These are phyloP conservation scores for Sporopachydermia lactativora DNA, from an alignment of 805 yeast species.

Conservation along the genomic window DNA sequence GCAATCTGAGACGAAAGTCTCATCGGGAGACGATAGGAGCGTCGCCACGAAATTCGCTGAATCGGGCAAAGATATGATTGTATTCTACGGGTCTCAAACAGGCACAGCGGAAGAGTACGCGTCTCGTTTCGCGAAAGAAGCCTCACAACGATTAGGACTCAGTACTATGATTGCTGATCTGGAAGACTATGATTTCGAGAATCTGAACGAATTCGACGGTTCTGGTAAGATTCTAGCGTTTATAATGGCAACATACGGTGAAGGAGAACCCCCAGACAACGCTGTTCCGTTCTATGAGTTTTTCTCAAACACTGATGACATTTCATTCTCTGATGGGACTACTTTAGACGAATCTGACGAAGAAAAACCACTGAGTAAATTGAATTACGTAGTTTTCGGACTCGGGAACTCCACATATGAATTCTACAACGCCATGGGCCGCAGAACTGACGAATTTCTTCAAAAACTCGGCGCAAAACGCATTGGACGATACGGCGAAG, in stretches of 20 bases:
- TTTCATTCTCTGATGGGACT: constrained; percentile 27
- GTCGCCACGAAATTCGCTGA: constrained; percentile 26
- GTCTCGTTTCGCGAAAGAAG: constrained; percentile 77
- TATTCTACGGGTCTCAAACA: constrained; percentile 90
- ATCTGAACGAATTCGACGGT: constrained; percentile 43
- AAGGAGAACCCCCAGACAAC: constrained; percentile 96
- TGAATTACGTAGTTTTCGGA: constrained; percentile 72
- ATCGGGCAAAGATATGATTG: constrained; percentile 60
- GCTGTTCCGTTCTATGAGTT: constrained; percentile 68
- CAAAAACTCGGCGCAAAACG: constrained; percentile 55
- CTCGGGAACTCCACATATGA: constrained; percentile 93
- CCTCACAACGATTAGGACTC: constrained; percentile 67
- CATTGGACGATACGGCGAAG: constrained; percentile 72
- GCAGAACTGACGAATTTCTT: constrained; percentile 34
- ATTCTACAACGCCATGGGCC: constrained; percentile 71
- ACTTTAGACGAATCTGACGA: constrained; percentile 11
- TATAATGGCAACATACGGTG: constrained; percentile 90
- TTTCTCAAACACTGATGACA: constrained; percentile 40
- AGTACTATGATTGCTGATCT: constrained; percentile 77
- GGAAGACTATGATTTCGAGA: constrained; percentile 78
- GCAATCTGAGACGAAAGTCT: constrained; percentile 4
- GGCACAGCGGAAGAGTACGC: constrained; percentile 99
- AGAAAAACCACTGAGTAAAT: constrained; percentile 27
- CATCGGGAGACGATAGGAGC: constrained; percentile 1
- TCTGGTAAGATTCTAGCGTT: constrained; percentile 50